Conservation (phyloP, 1,284 basidiomycete genomes). For the Sphaerobolus stellatus region DNA sequence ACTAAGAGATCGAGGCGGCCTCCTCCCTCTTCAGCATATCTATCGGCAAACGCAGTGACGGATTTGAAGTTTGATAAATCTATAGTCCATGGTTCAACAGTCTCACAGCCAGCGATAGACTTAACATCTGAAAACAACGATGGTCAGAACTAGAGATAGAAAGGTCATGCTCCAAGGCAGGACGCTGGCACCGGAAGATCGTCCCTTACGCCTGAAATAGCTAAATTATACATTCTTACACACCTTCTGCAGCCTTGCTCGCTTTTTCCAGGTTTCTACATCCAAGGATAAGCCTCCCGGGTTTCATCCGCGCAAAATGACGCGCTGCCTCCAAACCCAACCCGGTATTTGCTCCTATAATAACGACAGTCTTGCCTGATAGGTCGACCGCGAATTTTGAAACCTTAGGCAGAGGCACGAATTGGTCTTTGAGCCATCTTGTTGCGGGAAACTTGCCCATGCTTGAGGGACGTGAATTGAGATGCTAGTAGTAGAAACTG, state of each 20-base stretch:
- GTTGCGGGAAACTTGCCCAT: background rate
- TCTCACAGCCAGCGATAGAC: slow-evolving; percentile 25
- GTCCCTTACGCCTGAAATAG: background rate
- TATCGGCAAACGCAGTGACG: slow-evolving; percentile 30
- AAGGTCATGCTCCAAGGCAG: no score
- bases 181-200: no score
- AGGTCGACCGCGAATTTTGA: slow-evolving; percentile 3
- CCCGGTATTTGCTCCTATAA: slow-evolving; percentile 33
- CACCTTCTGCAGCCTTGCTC: slow-evolving; percentile 23
- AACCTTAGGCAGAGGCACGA: background rate
- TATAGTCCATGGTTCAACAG: slow-evolving; percentile 27
- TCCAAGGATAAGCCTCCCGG: slow-evolving; percentile 29
- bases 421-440: background rate
- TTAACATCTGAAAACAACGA: slow-evolving; percentile 22
- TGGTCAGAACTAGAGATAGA: background rate
- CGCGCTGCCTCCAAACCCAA: slow-evolving; percentile 35
- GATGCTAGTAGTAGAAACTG: no score
- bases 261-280: slow-evolving; percentile 26
- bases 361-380: slow-evolving; percentile 25
- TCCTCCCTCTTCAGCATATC: slow-evolving; percentile 25
- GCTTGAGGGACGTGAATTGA: no score
- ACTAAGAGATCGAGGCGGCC: slow-evolving; percentile 35
- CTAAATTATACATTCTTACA: background rate
- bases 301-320: slow-evolving; percentile 27
- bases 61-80: slow-evolving; percentile 31